Conservation (phyloP, 306 rosid species). For the Pachyrhizus erosus region DNA sequence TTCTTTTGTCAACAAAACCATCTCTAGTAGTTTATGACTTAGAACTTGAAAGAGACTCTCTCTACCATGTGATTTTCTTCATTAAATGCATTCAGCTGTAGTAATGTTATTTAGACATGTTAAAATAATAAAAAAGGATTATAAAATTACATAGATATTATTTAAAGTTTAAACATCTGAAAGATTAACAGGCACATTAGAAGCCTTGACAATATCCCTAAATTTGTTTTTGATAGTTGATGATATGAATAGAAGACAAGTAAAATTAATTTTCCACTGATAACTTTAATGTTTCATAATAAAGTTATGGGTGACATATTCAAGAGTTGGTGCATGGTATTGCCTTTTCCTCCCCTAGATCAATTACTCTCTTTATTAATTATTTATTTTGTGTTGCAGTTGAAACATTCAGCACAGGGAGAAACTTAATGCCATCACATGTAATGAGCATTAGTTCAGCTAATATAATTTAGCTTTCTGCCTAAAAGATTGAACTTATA, state of each 20-base stretch:
- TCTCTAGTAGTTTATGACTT: background rate
- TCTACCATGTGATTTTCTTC: background rate
- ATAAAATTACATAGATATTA: background rate
- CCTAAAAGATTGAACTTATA: background rate
- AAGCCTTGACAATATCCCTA: background rate
- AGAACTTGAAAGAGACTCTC: slow-evolving; percentile 4
- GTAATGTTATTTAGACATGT: background rate
- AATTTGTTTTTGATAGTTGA: background rate
- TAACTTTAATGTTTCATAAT: background rate
- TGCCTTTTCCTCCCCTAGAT: too few species aligned
- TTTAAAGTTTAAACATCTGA: background rate
- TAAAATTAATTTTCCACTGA: background rate
- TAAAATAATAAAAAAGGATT: background rate
- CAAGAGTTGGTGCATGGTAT: background rate
- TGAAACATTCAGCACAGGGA: background rate
- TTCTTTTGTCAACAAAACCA: background rate
- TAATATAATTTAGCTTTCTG: slow-evolving; percentile 8
- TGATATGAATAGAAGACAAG: background rate
- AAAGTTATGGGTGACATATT: background rate
- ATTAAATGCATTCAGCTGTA: background rate
- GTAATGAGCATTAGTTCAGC: slow-evolving; percentile 23
- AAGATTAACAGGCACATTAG: slow-evolving; percentile 1
- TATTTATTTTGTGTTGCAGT: slow-evolving; percentile 28
- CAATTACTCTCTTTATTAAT: background rate
- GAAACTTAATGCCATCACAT: background rate